Evolutionary conservation across 2,329 filamentous ascomycete genomes (phyloP).

Genomic region (Diaporthe sp.): DNA sequence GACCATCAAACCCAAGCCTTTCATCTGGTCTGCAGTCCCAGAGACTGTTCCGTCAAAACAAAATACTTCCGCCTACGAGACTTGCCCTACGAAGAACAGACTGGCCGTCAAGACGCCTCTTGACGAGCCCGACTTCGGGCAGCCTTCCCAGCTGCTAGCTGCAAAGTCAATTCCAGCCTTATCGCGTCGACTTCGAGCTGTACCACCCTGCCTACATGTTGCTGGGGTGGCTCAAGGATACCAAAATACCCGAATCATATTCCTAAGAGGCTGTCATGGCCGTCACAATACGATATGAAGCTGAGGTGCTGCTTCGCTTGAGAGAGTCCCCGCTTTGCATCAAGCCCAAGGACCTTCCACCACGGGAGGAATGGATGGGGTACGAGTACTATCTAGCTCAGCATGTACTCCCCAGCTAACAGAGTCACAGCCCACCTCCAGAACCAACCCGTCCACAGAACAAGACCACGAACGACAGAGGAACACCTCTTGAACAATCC

Average conservation of each 20-base stretch:
- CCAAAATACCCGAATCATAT: neutral
- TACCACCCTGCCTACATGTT: neutral
- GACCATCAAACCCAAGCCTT: neutral
- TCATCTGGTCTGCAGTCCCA: neutral
- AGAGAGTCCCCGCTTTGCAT: slow-evolving; percentile 85
- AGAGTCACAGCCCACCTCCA: slow-evolving; percentile 56
- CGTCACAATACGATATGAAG: slow-evolving; percentile 78
- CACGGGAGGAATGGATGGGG: slow-evolving; percentile 97
- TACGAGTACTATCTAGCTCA: slow-evolving; percentile 58
- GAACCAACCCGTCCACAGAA: slow-evolving; percentile 62
- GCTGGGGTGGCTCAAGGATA: slow-evolving; percentile 22
- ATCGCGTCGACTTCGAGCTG: slow-evolving; percentile 6
- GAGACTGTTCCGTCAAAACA: neutral
- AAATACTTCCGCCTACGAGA: neutral
- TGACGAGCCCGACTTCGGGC: slow-evolving; percentile 32
- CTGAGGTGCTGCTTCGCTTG: slow-evolving; percentile 81
- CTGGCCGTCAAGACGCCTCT: slow-evolving; percentile 14
- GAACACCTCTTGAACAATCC: slow-evolving; percentile 61
- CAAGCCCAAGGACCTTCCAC: slow-evolving; percentile 84
- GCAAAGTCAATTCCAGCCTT: slow-evolving; percentile 13
- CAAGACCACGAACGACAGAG: slow-evolving; percentile 61
- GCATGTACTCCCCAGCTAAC: slow-evolving; percentile 31
- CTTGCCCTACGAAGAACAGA: neutral
- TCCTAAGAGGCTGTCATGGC: slow-evolving; percentile 33
- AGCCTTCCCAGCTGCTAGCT: slow-evolving; percentile 26